Percentiles rank a stretch among this genome's conserved stretches.
phyloP scores from a whole-genome alignment of 768 basidiomycete genomes.

The Hemileccinum impolitum region DNA sequence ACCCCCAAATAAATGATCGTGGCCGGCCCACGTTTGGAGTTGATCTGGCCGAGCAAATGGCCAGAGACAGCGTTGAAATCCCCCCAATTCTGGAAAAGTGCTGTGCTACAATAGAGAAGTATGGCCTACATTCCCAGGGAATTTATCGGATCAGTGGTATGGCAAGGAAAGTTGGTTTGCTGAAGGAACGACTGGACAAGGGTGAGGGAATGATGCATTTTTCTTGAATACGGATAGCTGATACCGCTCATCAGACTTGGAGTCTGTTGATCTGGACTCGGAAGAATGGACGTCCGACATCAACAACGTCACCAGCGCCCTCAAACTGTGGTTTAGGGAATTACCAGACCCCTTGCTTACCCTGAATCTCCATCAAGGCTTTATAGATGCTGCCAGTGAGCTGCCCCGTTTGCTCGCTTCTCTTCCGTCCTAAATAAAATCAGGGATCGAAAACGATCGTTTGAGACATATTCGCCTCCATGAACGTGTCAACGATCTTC shows the following conservation, averaged over 20 bases:
- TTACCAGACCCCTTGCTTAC: constrained; percentile 93
- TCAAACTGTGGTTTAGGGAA: constrained; percentile 96
- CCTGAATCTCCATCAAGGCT: constrained; percentile 77
- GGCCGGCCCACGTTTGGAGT: constrained; percentile 88
- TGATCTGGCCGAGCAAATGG: constrained; percentile 89
- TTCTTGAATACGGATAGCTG: constrained; percentile 17
- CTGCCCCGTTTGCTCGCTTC: constrained; percentile 7
- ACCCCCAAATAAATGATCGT: constrained; percentile 46
- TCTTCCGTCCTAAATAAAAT: not conserved
- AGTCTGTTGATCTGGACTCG: constrained; percentile 80
- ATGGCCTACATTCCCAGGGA: constrained; percentile 80
- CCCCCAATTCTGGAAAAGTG: constrained; percentile 87
- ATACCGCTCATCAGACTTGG: constrained; percentile 56
- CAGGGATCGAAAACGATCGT: constrained; percentile 91
- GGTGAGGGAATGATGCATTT: constrained; percentile 42
- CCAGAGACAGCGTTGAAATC: constrained; percentile 85
- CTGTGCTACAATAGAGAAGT: constrained; percentile 85
- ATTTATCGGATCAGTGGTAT: constrained; percentile 94
- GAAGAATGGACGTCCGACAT: constrained; percentile 93
- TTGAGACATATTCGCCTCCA: constrained; percentile 94
- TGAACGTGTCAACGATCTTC: constrained; percentile 95
- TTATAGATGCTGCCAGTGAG: constrained; percentile 94
- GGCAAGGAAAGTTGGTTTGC: constrained; percentile 76
- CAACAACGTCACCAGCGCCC: constrained; percentile 90
- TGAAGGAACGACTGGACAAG: constrained; percentile 83